A percentile compares a stretch with the other conserved stretches of the same genome.
phyloP scores from a whole-genome alignment of 179 eudicot genomes.

The Actinidia chinensis region DNA sequence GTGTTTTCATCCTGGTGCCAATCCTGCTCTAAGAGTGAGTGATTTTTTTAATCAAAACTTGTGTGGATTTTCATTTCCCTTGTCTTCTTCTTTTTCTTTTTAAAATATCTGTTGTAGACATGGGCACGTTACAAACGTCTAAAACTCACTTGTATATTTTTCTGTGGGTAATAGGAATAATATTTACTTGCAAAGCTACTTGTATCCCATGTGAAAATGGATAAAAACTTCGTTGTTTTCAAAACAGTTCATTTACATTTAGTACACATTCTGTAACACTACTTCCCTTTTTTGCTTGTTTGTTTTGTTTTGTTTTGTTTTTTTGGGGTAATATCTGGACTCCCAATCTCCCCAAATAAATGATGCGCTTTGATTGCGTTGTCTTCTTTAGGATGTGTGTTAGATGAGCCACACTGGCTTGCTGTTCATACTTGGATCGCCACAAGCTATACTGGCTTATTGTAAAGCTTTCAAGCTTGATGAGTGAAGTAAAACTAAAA shows the following conservation, averaged over 20 bases:
- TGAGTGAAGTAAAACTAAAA: neutral
- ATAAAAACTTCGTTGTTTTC: no score
- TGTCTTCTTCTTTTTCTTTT: no score
- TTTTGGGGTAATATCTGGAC: no score
- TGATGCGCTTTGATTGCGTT: no score
- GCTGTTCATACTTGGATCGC: neutral
- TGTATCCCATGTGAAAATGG: no score
- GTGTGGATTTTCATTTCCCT: neutral
- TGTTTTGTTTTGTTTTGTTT: no score
- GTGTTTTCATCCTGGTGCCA: conserved; percentile 94
- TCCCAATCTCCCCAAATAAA: no score
- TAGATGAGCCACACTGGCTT: neutral
- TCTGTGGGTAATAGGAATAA: neutral
- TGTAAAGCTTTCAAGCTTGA: neutral
- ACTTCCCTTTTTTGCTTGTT: no score
- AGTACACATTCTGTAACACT: no score
- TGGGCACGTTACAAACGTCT: neutral
- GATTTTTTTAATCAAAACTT: conserved; percentile 5
- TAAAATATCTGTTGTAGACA: neutral
- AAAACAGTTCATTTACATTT: no score
- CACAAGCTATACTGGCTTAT: neutral
- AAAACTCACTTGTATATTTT: neutral
- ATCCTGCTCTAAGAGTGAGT: conserved; percentile 97
- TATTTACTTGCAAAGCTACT: neutral
- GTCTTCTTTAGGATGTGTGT: neutral